phyloP scores from a whole-genome alignment of 495 filamentous ascomycete species.

The Annulohypoxylon bovei region DNA sequence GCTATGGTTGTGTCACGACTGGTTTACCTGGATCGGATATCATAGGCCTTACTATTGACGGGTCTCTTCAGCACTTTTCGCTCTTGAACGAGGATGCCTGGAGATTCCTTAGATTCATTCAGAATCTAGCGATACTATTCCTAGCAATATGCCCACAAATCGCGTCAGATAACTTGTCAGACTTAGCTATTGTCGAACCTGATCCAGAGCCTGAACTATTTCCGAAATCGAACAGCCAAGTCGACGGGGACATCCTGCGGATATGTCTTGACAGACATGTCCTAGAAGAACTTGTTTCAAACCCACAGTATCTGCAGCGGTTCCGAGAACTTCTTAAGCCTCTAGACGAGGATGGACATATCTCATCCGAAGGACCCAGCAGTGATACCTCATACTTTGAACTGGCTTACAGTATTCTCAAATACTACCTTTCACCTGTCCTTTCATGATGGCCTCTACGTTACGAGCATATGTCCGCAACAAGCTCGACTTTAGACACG shows the following conservation, averaged over 20 bases:
- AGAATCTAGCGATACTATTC: conserved; percentile 62
- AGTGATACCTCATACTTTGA: conserved; percentile 39
- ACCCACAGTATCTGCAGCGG: conserved; percentile 37
- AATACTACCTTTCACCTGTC: conserved; percentile 57
- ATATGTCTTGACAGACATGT: conserved; percentile 61
- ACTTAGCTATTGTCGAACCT: conserved; percentile 28
- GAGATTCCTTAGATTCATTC: conserved; percentile 70
- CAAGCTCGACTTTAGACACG: neutral
- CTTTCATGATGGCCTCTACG: conserved; percentile 37
- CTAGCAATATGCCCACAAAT: conserved; percentile 32
- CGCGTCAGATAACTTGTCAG: conserved; percentile 34
- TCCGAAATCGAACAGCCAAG: conserved; percentile 61
- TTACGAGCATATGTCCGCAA: neutral
- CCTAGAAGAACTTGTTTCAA: conserved; percentile 55
- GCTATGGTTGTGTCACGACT: conserved; percentile 45
- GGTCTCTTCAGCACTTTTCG: conserved; percentile 70
- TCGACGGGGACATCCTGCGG: conserved; percentile 74
- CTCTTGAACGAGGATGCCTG: conserved; percentile 63
- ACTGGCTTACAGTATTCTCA: conserved; percentile 57
- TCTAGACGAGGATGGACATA: conserved; percentile 46
- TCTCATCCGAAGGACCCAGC: conserved; percentile 16
- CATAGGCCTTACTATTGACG: conserved; percentile 73
- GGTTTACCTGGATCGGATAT: conserved; percentile 53
- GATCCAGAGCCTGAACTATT: conserved; percentile 44
- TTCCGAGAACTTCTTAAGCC: conserved; percentile 48